Base-by-base conservation (phyloP, 2,329 filamentous ascomycete genomes). In the Blumeria graminis region DNA sequence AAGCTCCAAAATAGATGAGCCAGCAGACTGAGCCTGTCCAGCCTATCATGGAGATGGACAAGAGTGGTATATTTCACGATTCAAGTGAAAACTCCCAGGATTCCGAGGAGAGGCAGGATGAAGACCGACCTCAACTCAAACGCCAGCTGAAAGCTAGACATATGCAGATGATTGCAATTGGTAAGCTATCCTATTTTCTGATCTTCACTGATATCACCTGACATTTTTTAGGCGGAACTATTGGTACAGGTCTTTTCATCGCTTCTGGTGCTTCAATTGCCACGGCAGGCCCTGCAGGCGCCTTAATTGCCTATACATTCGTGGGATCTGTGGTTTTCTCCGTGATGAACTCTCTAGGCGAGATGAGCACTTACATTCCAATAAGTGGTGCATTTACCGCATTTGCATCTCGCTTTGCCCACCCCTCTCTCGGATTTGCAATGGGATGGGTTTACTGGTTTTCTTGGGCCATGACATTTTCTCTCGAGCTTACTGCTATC, bases 361-460 rank as follows among this genome's bases (percentile, higher is more conserved):
- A 93, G 69, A 83, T 92, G 74, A 81, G 84, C 9, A 81, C 84
- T 10, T 86, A 81, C 62, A 80, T 89, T 33, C 86, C 86, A 6
- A 79, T 89, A 38, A 73, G 82, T 18, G 86, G 84, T 57, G 81
- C 82, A 43, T 89, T 89, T 65, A 84, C 83, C 34, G 75, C 80
- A 45, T 90, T 88, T 63, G 83, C 84, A 22, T 75, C 79, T 41
- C 81, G 85, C 16, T 86, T 90, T 63, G 75, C 87, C 57, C 80
- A 85, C 63, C 80, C 78, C 10, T 80, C 80, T 57, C 71, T 87
- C 52, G 83, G 82, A 7, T 88, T 88, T 63, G 75, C 83, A 18
- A 83, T 88, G 75, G 84, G 85, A 18, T 89, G 84, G 84, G 80
- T 86, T 58, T 89, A 89, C 69, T 89, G 82, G 81, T 87, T 87